phyloP scores from a whole-genome alignment of 2,329 filamentous ascomycete species.

The Ophiostoma sp. region DNA sequence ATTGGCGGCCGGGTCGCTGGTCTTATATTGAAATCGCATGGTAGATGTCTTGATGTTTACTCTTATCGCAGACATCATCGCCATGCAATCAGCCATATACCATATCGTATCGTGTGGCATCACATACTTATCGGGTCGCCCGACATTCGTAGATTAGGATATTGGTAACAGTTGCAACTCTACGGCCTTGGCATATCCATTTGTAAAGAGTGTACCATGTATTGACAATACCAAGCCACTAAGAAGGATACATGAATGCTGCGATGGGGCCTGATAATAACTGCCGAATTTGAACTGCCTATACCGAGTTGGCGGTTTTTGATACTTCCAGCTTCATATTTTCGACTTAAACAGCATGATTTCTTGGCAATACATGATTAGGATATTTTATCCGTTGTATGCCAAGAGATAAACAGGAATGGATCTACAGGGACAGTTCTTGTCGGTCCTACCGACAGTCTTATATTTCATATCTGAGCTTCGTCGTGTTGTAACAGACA shows the following conservation, averaged over 20 bases:
- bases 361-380: not conserved
- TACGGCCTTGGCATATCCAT: not conserved
- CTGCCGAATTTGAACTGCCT: not conserved
- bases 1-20: not conserved
- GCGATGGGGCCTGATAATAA: not conserved
- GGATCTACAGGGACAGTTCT: not conserved
- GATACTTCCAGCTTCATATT: not conserved
- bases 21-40: not conserved
- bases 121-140: not conserved
- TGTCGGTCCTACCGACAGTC: slow-evolving; percentile 2
- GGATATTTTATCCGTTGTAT: not conserved
- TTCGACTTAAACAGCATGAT: not conserved
- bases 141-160: not conserved
- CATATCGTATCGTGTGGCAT: not conserved
- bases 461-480: not conserved
- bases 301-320: not conserved
- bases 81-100: not conserved
- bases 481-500: not conserved
- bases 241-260: not conserved
- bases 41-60: not conserved
- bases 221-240: not conserved
- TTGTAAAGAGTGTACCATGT: not conserved
- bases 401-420: slow-evolving; percentile 6
- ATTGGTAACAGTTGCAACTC: not conserved
- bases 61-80: not conserved